Percentiles rank a stretch among this genome's conserved stretches.
These are phyloP conservation scores for Micractinium conductrix DNA, from an alignment of 139 green algal genomes.

Conservation along the genomic window DNA sequence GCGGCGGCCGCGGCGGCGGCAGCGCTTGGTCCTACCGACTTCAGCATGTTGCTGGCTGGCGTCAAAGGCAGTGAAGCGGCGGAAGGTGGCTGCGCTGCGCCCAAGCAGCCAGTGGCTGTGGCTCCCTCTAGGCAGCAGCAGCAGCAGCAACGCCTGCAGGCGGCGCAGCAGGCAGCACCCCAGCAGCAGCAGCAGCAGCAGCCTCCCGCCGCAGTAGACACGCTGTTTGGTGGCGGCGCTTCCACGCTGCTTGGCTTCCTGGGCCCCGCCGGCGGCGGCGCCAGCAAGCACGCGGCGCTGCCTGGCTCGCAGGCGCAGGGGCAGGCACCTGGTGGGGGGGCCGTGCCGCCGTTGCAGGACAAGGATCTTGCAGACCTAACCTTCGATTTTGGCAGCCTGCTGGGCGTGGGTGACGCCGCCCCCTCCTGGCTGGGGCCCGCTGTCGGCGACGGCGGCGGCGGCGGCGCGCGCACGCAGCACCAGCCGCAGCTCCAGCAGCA, in stretches of 20 bases:
- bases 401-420: conserved; percentile 14
- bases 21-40: conserved; percentile 10
- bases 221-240: conserved; percentile 8
- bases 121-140: neutral
- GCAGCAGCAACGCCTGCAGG: no score
- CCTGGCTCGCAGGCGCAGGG: neutral
- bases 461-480: neutral
- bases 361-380: conserved; percentile 11
- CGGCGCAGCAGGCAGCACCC: no score
- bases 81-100: neutral
- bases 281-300: neutral
- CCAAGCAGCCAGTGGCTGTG: neutral
- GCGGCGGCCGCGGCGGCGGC: neutral
- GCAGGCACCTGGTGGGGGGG: neutral
- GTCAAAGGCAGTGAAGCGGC: neutral
- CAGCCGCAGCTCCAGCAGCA: neutral
- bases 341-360: conserved; percentile 3
- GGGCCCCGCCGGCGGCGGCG: neutral
- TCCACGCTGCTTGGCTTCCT: conserved; percentile 4
- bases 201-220: neutral
- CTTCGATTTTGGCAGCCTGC: conserved; percentile 29
- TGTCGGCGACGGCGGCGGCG: neutral
- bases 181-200: conserved; percentile 1
- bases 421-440: conserved; percentile 6
- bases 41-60: conserved; percentile 18